phyloP scores from a whole-genome alignment of 2,329 filamentous ascomycete species.

The Lasiodiplodia sp. region DNA sequence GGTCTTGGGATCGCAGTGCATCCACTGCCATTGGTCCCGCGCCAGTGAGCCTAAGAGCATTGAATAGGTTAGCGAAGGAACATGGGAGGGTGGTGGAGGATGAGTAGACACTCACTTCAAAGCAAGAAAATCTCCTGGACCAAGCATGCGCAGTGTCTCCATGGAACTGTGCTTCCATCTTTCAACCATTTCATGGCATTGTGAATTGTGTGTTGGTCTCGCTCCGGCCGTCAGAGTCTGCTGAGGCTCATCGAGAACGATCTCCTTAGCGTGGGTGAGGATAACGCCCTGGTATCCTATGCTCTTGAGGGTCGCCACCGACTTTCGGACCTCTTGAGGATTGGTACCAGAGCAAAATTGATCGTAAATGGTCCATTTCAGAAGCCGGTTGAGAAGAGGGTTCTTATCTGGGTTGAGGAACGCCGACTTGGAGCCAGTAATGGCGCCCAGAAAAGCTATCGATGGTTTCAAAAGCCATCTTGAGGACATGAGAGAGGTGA shows the following conservation, averaged over 20 bases:
- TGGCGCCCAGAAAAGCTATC: not conserved
- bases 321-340: conserved; percentile 66
- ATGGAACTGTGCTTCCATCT: conserved; percentile 75
- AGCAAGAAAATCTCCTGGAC: conserved; percentile 56
- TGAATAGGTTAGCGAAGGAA: conserved; percentile 32
- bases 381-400: conserved; percentile 70
- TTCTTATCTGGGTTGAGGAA: conserved; percentile 21
- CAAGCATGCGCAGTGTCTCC: conserved; percentile 66
- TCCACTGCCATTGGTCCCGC: conserved; percentile 77
- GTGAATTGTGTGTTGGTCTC: conserved; percentile 37
- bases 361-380: conserved; percentile 84
- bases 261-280: conserved; percentile 80
- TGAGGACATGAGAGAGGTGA: conserved; percentile 1
- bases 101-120: conserved; percentile 45
- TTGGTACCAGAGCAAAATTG: conserved; percentile 91
- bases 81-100: conserved; percentile 32
- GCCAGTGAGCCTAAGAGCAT: conserved; percentile 71
- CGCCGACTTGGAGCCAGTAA: not conserved
- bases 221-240: conserved; percentile 54
- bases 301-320: conserved; percentile 71
- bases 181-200: conserved; percentile 61
- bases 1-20: conserved; percentile 67
- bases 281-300: conserved; percentile 85
- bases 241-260: conserved; percentile 44
- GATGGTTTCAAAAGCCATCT: not conserved